Evolutionary conservation across 1,284 basidiomycete genomes (phyloP).

Genomic region (Rhodotorula glutinis): DNA sequence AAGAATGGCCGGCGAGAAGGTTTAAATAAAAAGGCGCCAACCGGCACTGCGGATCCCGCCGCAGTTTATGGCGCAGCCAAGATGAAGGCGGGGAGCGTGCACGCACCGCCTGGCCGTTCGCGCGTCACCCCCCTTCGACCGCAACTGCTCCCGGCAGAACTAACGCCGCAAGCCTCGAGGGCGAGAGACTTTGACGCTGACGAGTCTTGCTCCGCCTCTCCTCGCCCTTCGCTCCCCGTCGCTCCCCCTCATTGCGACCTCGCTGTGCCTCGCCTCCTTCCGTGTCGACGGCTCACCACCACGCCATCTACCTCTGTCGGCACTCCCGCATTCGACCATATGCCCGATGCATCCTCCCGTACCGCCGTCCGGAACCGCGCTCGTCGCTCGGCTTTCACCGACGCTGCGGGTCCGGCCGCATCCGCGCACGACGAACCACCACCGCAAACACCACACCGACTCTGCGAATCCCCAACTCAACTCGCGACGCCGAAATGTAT

Average conservation of each 20-base stretch:
- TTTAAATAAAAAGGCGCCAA: no score
- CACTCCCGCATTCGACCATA: not conserved
- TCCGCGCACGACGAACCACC: not conserved
- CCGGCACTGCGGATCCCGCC: no score
- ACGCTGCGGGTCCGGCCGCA: not conserved
- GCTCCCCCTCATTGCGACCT: not conserved
- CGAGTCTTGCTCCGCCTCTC: not conserved
- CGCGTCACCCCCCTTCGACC: not conserved
- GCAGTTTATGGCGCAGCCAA: no score
- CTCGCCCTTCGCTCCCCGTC: not conserved
- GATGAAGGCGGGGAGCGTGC: not conserved
- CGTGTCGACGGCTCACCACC: no score
- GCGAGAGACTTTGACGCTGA: not conserved
- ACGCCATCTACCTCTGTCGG: no score
- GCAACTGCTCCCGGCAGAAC: no score
- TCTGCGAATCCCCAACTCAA: no score
- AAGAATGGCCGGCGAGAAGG: not conserved
- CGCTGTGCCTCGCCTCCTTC: not conserved
- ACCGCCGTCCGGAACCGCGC: not conserved
- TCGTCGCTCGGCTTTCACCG: slow-evolving; percentile 1
- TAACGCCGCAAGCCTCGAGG: not conserved
- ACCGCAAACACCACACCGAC: not conserved
- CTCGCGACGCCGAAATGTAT: not conserved
- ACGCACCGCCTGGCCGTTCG: not conserved
- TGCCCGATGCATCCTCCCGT: not conserved